A percentile compares a stretch with the other conserved stretches of the same genome.
phyloP scores from a whole-genome alignment of 2,329 filamentous ascomycete genomes.

The Cladorrhinum sp. region DNA sequence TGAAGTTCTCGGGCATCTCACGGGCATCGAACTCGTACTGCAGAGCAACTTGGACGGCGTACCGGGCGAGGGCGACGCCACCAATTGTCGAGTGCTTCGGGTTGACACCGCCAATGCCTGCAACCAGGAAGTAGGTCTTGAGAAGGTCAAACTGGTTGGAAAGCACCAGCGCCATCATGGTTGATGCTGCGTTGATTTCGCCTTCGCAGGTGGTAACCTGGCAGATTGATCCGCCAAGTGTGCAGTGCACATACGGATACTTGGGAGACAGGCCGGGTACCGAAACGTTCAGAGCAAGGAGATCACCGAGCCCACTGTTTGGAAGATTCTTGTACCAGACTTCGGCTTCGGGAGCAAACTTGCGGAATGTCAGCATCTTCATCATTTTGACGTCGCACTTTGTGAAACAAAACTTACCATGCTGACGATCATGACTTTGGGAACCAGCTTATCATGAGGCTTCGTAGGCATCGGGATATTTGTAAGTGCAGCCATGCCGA shows the following conservation, averaged over 20 bases:
- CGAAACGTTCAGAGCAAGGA: conserved; percentile 56
- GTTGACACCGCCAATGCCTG: conserved; percentile 72
- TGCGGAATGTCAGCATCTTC: neutral
- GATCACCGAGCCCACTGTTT: conserved; percentile 46
- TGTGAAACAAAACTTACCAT: conserved; percentile 45
- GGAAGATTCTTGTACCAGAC: conserved; percentile 58
- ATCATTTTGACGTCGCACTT: neutral
- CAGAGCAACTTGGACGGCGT: conserved; percentile 69
- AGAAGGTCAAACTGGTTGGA: conserved; percentile 62
- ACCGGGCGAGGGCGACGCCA: conserved; percentile 65
- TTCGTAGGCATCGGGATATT: neutral
- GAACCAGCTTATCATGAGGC: conserved; percentile 39
- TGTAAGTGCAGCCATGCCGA: neutral
- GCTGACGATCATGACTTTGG: conserved; percentile 61
- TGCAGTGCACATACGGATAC: conserved; percentile 65
- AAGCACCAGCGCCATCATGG: conserved; percentile 61
- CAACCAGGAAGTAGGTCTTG: conserved; percentile 67
- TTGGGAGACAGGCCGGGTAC: conserved; percentile 63
- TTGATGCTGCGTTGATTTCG: conserved; percentile 72
- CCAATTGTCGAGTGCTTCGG: conserved; percentile 64
- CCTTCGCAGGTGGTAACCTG: conserved; percentile 66
- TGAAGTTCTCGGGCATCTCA: conserved; percentile 62
- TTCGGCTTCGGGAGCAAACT: conserved; percentile 62
- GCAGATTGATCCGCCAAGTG: conserved; percentile 58
- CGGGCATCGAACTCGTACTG: conserved; percentile 73